A percentile compares a stretch with the other conserved stretches of the same genome.
Conservation (phyloP, 1,139 yeast genomes). For the Geotrichum cucujoidarum region DNA sequence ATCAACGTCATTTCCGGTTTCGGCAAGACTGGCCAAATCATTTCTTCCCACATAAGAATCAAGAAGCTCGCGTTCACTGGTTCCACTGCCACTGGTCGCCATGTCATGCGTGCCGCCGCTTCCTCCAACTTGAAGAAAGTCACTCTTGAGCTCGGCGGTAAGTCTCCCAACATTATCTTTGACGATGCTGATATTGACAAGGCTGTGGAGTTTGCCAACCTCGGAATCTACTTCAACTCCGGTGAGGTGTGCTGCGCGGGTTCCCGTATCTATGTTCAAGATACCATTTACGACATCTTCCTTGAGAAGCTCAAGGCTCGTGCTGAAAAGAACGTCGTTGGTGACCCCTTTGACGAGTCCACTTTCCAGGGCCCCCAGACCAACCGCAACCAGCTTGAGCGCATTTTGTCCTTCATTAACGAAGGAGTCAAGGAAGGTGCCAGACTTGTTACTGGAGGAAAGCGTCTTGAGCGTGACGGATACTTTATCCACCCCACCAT, state of each 20-base stretch:
- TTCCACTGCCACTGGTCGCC: slow-evolving; percentile 75
- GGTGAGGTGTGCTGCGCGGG: slow-evolving; percentile 89
- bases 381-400: slow-evolving; percentile 66
- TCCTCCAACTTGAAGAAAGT: slow-evolving; percentile 66
- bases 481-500: slow-evolving; percentile 76
- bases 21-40: slow-evolving; percentile 72
- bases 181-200: slow-evolving; percentile 61
- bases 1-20: slow-evolving; percentile 68
- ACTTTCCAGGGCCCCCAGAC: slow-evolving; percentile 85
- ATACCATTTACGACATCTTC: slow-evolving; percentile 63
- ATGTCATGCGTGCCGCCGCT: slow-evolving; percentile 68
- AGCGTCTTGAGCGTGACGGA: slow-evolving; percentile 57
- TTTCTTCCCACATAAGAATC: slow-evolving; percentile 62
- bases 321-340: slow-evolving; percentile 47
- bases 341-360: slow-evolving; percentile 69
- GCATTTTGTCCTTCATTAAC: slow-evolving; percentile 67
- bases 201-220: slow-evolving; percentile 53
- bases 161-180: slow-evolving; percentile 74
- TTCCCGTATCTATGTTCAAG: slow-evolving; percentile 72
- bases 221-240: slow-evolving; percentile 67
- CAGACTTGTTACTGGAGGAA: slow-evolving; percentile 70
- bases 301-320: slow-evolving; percentile 51
- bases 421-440: slow-evolving; percentile 75
- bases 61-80: slow-evolving; percentile 85
- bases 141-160: slow-evolving; percentile 80